phyloP scores from a whole-genome alignment of 345 rosid species.

The Syzygium aromaticum region DNA sequence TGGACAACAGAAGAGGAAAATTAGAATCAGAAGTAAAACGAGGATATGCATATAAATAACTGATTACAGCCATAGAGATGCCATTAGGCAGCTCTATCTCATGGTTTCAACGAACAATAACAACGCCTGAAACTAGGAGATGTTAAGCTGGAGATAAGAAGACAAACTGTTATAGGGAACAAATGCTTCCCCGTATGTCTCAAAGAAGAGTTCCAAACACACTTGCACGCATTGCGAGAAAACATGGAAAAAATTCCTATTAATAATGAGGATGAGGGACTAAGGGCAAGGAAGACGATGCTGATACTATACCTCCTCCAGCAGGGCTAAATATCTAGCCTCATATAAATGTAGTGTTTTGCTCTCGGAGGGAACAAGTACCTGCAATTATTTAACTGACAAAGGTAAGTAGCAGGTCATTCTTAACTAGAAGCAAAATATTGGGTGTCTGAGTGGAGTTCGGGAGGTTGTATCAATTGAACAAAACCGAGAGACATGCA shows the following conservation, averaged over 20 bases:
- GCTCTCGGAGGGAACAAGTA: conserved; percentile 71
- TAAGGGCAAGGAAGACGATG: not conserved
- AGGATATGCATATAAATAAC: not conserved
- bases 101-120: not conserved
- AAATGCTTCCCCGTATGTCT: not conserved
- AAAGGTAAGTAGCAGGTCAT: not conserved
- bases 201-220: not conserved
- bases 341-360: conserved; percentile 68
- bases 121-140: not conserved
- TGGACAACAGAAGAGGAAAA: not conserved
- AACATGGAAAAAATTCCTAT: not conserved
- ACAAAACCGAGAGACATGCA: not conserved
- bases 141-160: not conserved
- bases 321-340: conserved; percentile 63
- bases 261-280: not conserved
- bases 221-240: not conserved
- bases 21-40: not conserved
- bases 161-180: not conserved
- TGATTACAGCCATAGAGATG: not conserved
- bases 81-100: not conserved
- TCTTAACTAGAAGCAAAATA: not conserved
- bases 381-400: conserved; percentile 21
- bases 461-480: not conserved
- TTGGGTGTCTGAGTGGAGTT: not conserved
- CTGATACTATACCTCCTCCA: conserved; percentile 52